Evolutionary conservation across 2,329 filamentous ascomycete genomes (phyloP), one percentile per base, ranked within the genome.

Genomic region (Metarhizium album): DNA sequence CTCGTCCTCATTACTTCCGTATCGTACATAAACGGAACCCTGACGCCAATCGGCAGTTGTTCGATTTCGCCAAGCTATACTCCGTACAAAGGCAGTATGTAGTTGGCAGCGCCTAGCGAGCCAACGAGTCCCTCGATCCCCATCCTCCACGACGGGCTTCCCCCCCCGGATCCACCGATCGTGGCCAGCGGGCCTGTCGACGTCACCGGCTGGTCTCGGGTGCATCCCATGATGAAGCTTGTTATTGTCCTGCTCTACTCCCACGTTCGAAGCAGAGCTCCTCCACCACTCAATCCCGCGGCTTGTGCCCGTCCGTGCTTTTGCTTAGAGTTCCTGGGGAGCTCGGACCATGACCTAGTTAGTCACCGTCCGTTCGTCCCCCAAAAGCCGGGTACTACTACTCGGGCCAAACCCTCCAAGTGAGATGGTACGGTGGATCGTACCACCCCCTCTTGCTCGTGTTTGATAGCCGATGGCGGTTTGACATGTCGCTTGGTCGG

Each of bases 111-210:
- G 22, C 20, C 40, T 16, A 43, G 22, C 40, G 14, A 24, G 13
- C 9, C 37, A 16, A 40, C 7, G 8, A 40, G 37, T 35, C 33
- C 37, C 18, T 40, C 20, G 4, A 40, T 40, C 40, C 22, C 40
- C 40, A 43, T n/a, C n/a, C n/a, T n/a, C 40, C 2, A 43, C 6
- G 22, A 24, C 40, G 18, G 20, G 18, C 5, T 5, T 35, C 31
- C n/a, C 6, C 45, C 9, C 35, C 23, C n/a, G 16, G 18, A 47
- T n/a, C 49, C 49, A 53, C 47, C 49, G 52, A 53, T 53, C 46
- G 49, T 35, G 31, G 46, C 52, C 46, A 31, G 37, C 45, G 45
- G 35, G 35, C 40, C 31, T 23, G 42, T 49, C 40, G 33, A 50
- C 48, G 48, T 45, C 48, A 50, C 48, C n/a, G 48, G 33, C 45